phyloP scores from a whole-genome alignment of 345 rosid genomes.

The Eutrema japonicum region DNA sequence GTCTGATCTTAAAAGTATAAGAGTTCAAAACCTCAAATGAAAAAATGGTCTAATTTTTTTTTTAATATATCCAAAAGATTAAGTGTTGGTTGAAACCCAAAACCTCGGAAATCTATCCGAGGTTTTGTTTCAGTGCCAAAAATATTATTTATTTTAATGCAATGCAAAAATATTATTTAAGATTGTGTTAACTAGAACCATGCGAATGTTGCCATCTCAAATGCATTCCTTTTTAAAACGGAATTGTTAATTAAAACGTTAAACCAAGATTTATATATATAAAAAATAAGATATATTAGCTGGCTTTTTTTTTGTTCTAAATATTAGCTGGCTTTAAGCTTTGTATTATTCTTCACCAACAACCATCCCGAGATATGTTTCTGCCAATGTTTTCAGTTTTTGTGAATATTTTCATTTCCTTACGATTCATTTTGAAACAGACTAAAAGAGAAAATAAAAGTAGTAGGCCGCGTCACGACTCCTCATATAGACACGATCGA shows the following conservation, averaged over 20 bases:
- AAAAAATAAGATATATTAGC: too few relatives aligned
- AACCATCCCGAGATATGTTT: not conserved
- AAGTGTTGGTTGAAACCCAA: not conserved
- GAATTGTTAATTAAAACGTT: too few relatives aligned
- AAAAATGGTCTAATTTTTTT: too few relatives aligned
- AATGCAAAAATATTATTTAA: too few relatives aligned
- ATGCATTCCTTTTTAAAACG: not conserved
- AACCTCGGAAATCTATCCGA: not conserved
- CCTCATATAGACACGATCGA: not conserved
- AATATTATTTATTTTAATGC: too few relatives aligned
- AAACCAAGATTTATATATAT: too few relatives aligned
- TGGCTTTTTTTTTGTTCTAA: too few relatives aligned
- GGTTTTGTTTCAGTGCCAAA: too few relatives aligned
- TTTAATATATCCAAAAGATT: not conserved
- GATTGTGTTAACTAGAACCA: not conserved
- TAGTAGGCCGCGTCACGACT: not conserved
- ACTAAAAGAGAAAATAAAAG: not conserved
- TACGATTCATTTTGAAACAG: not conserved
- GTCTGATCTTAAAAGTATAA: too few relatives aligned
- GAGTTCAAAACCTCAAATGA: too few relatives aligned
- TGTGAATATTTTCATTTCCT: not conserved
- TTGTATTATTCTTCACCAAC: not conserved
- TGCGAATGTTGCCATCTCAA: slow-evolving; percentile 7
- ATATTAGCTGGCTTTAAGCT: not conserved
- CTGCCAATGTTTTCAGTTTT: not conserved